These are phyloP conservation scores for Solanum bukasovii DNA, from an alignment of 257 asterid species.

Conservation along the genomic window DNA sequence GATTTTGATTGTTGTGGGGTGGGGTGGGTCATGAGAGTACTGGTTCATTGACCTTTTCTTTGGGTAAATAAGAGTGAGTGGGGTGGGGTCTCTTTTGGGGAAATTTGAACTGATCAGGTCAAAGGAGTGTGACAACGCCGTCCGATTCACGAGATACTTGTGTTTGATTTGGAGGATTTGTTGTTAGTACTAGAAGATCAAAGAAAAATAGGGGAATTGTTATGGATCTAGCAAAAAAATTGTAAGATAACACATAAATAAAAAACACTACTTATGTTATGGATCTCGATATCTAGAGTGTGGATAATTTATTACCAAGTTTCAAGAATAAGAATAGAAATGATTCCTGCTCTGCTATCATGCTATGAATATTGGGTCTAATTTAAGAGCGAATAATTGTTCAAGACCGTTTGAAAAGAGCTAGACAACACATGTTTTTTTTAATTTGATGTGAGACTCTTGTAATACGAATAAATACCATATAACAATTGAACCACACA, in stretches of 20 bases:
- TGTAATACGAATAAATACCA: neutral
- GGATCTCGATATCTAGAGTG: no score
- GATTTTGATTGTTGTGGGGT: neutral
- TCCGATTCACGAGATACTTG: slow-evolving; percentile 19
- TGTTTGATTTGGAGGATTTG: slow-evolving; percentile 26
- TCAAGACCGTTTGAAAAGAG: accelerated
- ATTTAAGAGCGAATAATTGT: neutral
- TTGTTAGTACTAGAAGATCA: slow-evolving; percentile 7
- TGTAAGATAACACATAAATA: no score
- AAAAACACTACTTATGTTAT: no score
- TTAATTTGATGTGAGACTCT: neutral
- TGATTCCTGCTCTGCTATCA: accelerated
- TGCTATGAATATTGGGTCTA: neutral
- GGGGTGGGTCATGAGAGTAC: neutral
- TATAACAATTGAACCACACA: neutral
- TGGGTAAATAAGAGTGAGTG: neutral
- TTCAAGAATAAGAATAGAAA: neutral
- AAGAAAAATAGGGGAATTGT: neutral
- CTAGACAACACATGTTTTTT: neutral
- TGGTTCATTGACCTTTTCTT: slow-evolving; percentile 31
- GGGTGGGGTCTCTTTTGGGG: slow-evolving; percentile 10
- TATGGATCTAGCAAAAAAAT: neutral
- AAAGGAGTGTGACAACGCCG: slow-evolving; percentile 32
- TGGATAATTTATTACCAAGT: no score
- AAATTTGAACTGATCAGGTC: slow-evolving; percentile 26